Percentiles rank a stretch among this genome's conserved stretches.
phyloP scores from a whole-genome alignment of 257 asterid species.

The Nicotiana tabacum region DNA sequence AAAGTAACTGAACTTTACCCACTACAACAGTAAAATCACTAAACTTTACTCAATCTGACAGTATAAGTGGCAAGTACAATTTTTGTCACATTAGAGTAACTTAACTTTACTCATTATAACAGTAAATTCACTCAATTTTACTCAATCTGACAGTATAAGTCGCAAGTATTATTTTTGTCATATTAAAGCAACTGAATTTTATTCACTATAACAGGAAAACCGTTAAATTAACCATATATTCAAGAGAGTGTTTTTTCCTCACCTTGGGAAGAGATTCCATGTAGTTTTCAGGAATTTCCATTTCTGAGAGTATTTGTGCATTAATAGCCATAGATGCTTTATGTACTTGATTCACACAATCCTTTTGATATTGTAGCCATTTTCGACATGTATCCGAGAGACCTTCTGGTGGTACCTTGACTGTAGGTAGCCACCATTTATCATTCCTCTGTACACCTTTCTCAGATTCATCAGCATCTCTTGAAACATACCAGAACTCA shows the following conservation, averaged over 20 bases:
- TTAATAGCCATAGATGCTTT: conserved; percentile 91
- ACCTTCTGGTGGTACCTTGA: conserved; percentile 71
- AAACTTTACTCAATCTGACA: too few relatives aligned
- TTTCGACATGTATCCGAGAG: conserved; percentile 54
- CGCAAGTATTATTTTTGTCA: too few relatives aligned
- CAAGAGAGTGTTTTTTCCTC: background rate
- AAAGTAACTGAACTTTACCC: too few relatives aligned
- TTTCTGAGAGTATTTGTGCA: conserved; percentile 74
- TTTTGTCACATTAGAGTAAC: too few relatives aligned
- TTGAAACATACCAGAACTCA: conserved; percentile 66
- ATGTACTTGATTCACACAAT: conserved; percentile 68
- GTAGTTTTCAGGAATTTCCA: conserved; percentile 87
- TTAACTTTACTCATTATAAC: too few relatives aligned
- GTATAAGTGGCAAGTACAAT: too few relatives aligned
- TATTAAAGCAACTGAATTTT: too few relatives aligned
- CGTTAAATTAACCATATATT: background rate
- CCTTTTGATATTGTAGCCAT: conserved; percentile 60
- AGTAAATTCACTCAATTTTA: too few relatives aligned
- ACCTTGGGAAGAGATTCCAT: conserved; percentile 90
- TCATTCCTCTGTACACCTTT: conserved; percentile 54
- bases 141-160: too few relatives aligned
- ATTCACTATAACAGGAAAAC: too few relatives aligned
- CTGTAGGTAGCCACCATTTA: conserved; percentile 90
- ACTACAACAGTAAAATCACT: too few relatives aligned
- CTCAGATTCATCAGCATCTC: conserved; percentile 66